Percentiles rank a stretch among this genome's conserved stretches.
Conservation (phyloP, 495 filamentous ascomycete genomes). For the Neurospora sp. region DNA sequence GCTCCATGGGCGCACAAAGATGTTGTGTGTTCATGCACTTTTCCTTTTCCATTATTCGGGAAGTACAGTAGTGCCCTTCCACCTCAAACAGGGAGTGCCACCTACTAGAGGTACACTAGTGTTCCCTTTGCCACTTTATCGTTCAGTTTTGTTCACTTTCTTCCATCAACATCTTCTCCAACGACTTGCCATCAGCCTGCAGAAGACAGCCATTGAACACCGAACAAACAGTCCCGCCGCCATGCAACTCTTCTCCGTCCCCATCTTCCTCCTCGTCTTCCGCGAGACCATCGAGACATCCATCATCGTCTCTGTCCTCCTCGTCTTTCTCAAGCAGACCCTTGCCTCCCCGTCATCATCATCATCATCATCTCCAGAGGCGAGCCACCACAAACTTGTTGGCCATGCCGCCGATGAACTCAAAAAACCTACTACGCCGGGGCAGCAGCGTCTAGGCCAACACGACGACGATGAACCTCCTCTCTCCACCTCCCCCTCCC, state of each 20-base stretch:
- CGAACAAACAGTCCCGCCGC: slow-evolving; percentile 18
- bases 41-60: neutral
- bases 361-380: slow-evolving; percentile 31
- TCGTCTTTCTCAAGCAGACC: slow-evolving; percentile 74
- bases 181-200: neutral
- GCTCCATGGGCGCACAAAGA: neutral
- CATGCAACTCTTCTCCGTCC: slow-evolving; percentile 52
- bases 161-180: neutral
- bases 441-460: neutral
- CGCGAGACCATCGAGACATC: slow-evolving; percentile 73
- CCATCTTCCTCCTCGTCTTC: slow-evolving; percentile 79
- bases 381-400: neutral
- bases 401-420: neutral
- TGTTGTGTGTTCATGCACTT: neutral
- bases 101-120: neutral
- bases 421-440: neutral
- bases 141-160: neutral
- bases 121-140: neutral
- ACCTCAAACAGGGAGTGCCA: neutral
- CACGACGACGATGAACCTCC: neutral
- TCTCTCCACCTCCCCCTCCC: neutral
- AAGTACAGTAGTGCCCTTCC: neutral
- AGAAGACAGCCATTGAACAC: neutral
- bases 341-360: slow-evolving; percentile 39
- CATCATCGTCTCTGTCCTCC: slow-evolving; percentile 73